Evolutionary conservation across 306 rosid genomes (phyloP).

Genomic region (Ziziphus jujuba): DNA sequence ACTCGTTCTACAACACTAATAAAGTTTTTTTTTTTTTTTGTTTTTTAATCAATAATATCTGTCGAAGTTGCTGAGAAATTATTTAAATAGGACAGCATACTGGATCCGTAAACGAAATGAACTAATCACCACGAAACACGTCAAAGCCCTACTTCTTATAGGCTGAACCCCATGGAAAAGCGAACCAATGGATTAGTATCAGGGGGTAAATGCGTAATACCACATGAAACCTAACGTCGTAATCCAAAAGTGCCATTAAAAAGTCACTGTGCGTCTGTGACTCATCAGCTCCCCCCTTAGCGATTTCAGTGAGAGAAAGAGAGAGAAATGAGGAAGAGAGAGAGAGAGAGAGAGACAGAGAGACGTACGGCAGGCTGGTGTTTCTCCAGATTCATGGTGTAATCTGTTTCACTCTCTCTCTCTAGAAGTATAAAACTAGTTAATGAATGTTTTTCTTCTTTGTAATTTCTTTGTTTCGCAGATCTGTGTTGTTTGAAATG

Average conservation of each 20-base stretch:
- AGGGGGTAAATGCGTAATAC: too few relatives aligned
- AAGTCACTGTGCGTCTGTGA: background rate
- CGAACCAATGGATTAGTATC: too few relatives aligned
- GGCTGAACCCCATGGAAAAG: too few relatives aligned
- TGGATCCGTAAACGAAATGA: too few relatives aligned
- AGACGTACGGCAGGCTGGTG: slow-evolving; percentile 31
- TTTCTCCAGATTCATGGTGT: slow-evolving; percentile 51
- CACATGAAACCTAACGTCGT: background rate
- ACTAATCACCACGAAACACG: too few relatives aligned
- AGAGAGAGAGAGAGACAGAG: slow-evolving; percentile 5
- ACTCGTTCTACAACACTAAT: too few relatives aligned
- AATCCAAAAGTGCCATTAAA: slow-evolving; percentile 20
- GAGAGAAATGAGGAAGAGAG: background rate
- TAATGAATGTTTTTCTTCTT: background rate
- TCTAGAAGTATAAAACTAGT: slow-evolving; percentile 8
- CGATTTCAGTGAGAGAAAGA: background rate
- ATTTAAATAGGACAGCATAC: too few relatives aligned
- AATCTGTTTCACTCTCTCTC: slow-evolving; percentile 13
- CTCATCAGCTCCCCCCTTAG: background rate
- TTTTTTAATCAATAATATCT: background rate
- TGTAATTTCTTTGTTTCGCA: slow-evolving; percentile 17
- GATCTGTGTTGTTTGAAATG: slow-evolving; percentile 33
- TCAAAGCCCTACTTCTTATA: too few relatives aligned
- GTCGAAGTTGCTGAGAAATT: too few relatives aligned
- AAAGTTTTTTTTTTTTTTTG: background rate